Evolutionary conservation across 768 basidiomycete species (phyloP).

Genomic region (Lyophyllum decastes): DNA sequence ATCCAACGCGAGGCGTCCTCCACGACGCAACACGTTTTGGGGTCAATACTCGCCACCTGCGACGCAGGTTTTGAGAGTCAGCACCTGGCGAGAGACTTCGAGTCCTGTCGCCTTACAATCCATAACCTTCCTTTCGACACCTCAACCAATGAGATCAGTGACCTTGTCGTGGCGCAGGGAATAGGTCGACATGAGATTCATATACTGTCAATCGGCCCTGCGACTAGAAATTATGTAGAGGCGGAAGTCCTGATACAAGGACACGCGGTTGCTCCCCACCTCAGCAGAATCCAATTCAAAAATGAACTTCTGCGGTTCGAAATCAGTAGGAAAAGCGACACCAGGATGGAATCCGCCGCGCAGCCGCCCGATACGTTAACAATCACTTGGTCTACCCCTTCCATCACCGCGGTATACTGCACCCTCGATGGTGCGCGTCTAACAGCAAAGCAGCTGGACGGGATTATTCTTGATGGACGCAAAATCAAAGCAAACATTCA

Average conservation of each 20-base stretch:
- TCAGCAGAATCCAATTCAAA: slow-evolving; percentile 52
- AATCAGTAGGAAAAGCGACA: slow-evolving; percentile 41
- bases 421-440: slow-evolving; percentile 29
- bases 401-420: slow-evolving; percentile 44
- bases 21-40: slow-evolving; percentile 43
- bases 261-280: slow-evolving; percentile 36
- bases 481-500: slow-evolving; percentile 48
- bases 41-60: slow-evolving; percentile 48
- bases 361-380: slow-evolving; percentile 40
- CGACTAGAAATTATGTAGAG: slow-evolving; percentile 30
- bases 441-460: slow-evolving; percentile 39
- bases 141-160: slow-evolving; percentile 37
- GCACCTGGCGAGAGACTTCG: slow-evolving; percentile 49
- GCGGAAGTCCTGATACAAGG: slow-evolving; percentile 46
- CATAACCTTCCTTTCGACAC: slow-evolving; percentile 44
- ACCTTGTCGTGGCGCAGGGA: slow-evolving; percentile 45
- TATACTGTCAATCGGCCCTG: slow-evolving; percentile 30
- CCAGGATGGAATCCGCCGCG: slow-evolving; percentile 30
- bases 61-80: slow-evolving; percentile 49
- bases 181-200: slow-evolving; percentile 33
- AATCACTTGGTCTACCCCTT: slow-evolving; percentile 54
- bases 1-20: slow-evolving; percentile 40
- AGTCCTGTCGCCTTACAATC: slow-evolving; percentile 49
- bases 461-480: slow-evolving; percentile 36
- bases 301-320: slow-evolving; percentile 43